These are phyloP conservation scores for Lodderomyces margitis DNA, from an alignment of 1,139 yeast species.

Conservation along the genomic window DNA sequence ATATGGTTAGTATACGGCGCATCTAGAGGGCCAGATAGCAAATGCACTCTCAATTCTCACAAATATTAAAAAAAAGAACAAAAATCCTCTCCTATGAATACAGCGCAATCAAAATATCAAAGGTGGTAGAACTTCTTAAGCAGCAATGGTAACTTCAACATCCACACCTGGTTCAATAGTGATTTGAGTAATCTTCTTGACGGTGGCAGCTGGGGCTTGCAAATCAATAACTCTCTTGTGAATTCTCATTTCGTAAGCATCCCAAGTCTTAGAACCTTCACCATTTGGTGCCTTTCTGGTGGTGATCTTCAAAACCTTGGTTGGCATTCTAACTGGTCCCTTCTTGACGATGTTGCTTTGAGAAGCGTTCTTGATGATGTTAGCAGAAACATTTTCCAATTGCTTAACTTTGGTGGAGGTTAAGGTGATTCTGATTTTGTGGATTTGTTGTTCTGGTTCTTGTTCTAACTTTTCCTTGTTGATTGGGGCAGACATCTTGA, in stretches of 20 bases:
- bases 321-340: constrained; percentile 99
- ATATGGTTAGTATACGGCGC: constrained; percentile 5
- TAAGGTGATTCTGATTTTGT: constrained; percentile 98
- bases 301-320: constrained; percentile 96
- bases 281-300: constrained; percentile 99
- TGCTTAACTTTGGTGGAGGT: constrained; percentile 99
- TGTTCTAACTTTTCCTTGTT: constrained; percentile 74
- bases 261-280: constrained; percentile 99
- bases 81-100: neutral
- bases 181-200: constrained; percentile 95
- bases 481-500: constrained; percentile 68
- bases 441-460: constrained; percentile 80
- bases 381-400: constrained; percentile 88
- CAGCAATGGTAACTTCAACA: constrained; percentile 43
- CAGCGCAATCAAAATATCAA: neutral
- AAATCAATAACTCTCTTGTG: constrained; percentile 99
- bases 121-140: constrained; percentile 19
- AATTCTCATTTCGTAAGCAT: constrained; percentile 98
- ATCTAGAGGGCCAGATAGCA: constrained; percentile 6
- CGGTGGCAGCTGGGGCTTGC: constrained; percentile 93
- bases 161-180: constrained; percentile 64
- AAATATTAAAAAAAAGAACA: neutral
- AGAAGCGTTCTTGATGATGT: constrained; percentile 87
- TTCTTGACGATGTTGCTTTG: constrained; percentile 80
- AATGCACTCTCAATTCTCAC: constrained; percentile 1